phyloP scores from a whole-genome alignment of 192 early-diverging fungal genomes.

The Ambispora gerdemannii region DNA sequence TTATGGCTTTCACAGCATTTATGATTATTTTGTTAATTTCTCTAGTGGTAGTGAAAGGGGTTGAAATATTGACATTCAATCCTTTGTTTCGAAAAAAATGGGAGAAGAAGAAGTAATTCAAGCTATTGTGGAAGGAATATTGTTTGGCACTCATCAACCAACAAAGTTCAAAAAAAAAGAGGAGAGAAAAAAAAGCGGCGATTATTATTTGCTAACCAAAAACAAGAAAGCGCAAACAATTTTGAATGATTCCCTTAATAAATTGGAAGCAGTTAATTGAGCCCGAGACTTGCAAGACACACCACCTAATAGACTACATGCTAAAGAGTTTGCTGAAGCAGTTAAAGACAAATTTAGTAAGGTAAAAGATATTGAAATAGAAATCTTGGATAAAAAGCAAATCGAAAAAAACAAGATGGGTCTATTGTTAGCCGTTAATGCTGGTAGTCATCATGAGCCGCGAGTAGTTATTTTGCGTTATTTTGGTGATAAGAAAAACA shows the following conservation, averaged over 20 bases:
- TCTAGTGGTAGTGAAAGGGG: neutral
- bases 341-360: neutral
- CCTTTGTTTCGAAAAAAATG: neutral
- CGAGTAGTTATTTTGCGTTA: conserved; percentile 10
- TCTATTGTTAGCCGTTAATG: conserved; percentile 7
- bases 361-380: neutral
- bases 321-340: neutral
- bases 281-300: neutral
- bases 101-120: conserved; percentile 10
- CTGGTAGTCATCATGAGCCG: conserved; percentile 9
- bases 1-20: conserved; percentile 2
- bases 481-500: conserved; percentile 50
- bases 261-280: conserved; percentile 15
- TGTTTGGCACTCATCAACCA: conserved; percentile 5
- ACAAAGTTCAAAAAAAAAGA: neutral
- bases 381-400: conserved; percentile 14
- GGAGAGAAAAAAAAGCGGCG: conserved; percentile 9
- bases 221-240: neutral
- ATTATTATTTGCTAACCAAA: conserved; percentile 10
- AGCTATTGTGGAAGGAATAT: neutral
- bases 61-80: conserved; percentile 18
- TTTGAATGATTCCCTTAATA: neutral
- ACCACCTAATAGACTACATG: conserved; percentile 5
- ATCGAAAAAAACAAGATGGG: conserved; percentile 19
- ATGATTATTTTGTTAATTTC: conserved; percentile 11